Evolutionary conservation across 345 rosid species (phyloP).

Genomic region (Psidium guajava): DNA sequence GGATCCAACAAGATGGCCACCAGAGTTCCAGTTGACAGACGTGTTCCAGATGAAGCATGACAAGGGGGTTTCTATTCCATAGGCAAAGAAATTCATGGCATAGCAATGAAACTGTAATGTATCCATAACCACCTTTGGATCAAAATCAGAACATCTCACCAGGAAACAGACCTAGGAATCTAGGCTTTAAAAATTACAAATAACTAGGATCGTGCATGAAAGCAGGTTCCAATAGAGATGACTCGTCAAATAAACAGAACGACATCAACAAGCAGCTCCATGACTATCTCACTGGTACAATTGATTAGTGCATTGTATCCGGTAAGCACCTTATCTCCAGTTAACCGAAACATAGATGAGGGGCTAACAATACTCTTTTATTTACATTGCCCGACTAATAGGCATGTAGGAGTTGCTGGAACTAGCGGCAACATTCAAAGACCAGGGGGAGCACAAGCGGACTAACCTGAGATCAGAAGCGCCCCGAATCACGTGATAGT

Average conservation of each 20-base stretch:
- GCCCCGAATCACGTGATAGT: conserved; percentile 91
- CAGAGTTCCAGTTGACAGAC: not conserved
- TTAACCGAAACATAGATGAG: not conserved
- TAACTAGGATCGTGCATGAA: not conserved
- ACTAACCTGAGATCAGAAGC: conserved; percentile 94
- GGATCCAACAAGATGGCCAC: not conserved
- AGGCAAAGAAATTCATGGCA: not conserved
- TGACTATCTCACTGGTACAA: not conserved
- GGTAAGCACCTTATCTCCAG: not conserved
- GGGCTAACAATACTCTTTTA: not conserved
- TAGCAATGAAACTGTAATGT: not conserved
- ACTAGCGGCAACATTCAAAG: not conserved
- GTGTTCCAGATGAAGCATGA: not conserved
- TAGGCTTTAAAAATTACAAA: not conserved
- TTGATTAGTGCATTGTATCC: not conserved
- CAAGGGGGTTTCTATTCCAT: not conserved
- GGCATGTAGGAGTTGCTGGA: not conserved
- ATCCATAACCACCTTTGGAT: not conserved
- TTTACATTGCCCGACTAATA: not conserved
- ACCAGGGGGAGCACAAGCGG: not conserved
- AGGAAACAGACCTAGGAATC: not conserved
- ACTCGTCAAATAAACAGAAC: not conserved
- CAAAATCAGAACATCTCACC: not conserved
- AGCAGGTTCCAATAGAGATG: accelerated
- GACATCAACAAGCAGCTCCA: not conserved